Percentiles rank a stretch among this genome's conserved stretches.
These are phyloP conservation scores for Buxus sempervirens DNA, from an alignment of 164 flowering plant genomes.

Conservation along the genomic window DNA sequence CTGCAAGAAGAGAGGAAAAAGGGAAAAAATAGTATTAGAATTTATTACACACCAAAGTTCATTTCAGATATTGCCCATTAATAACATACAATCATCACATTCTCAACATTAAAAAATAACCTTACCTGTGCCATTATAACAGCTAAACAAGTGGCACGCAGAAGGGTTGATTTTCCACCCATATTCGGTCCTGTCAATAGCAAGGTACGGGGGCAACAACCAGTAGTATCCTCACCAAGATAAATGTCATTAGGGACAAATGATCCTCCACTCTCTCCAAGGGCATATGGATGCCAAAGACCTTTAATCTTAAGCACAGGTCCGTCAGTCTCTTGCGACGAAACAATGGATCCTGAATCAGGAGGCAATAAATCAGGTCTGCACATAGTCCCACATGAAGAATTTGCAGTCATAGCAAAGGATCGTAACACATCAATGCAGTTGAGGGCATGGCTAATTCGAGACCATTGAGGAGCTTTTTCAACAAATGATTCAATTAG, in stretches of 20 bases:
- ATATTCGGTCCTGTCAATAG: constrained; percentile 96
- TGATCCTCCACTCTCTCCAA: constrained; percentile 53
- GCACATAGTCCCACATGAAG: constrained; percentile 59
- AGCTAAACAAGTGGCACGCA: constrained; percentile 87
- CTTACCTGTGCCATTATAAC: constrained; percentile 93
- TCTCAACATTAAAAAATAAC: too few relatives aligned
- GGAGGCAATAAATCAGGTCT: constrained; percentile 64
- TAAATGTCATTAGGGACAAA: constrained; percentile 78
- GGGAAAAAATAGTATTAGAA: not conserved
- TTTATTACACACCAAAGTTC: not conserved
- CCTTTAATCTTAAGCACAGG: constrained; percentile 63
- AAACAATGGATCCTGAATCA: constrained; percentile 20
- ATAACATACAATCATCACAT: not conserved
- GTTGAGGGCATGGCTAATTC: constrained; percentile 62
- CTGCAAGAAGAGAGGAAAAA: constrained; percentile 38
- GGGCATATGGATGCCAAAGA: constrained; percentile 95
- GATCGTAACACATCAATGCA: constrained; percentile 83
- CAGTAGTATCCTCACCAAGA: constrained; percentile 66
- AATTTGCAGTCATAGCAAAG: constrained; percentile 66
- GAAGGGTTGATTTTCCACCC: constrained; percentile 99
- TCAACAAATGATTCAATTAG: constrained; percentile 74
- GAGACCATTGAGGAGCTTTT: constrained; percentile 66
- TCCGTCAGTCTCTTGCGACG: constrained; percentile 34
- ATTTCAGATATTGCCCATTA: not conserved
- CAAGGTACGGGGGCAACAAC: constrained; percentile 54